Base-by-base conservation (phyloP, 768 basidiomycete species). In the Naganishia vaughanmartiniae region DNA sequence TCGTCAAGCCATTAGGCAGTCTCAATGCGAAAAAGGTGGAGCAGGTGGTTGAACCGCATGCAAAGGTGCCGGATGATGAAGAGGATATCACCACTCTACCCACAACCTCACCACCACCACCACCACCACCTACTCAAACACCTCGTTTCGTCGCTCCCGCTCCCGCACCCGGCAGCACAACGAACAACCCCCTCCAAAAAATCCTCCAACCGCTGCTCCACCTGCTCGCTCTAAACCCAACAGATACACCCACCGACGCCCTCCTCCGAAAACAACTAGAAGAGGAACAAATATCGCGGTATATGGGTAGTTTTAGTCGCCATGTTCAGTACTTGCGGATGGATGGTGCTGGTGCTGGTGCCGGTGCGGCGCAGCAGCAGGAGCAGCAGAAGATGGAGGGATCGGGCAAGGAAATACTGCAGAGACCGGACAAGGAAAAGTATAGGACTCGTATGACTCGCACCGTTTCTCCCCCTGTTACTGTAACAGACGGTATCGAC, bases 311-410 rank as follows among this genome's bases (percentile, higher is more conserved):
- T 30, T 63, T 63, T 30, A 63, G 60, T 17, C 24, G 30, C 19
- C 60, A 63, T 63, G 60, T 63, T 24, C 60, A 63, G 39, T 63
- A 63, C 17, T 26, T 63, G 36, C 39, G 60, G 30, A 63, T 63
- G 21, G 60, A 63, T 21, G 48, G 48, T 15, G 24, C 45, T 5
- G 45, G 45, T 21, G 34, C 42, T 15, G 42, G 48, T 24, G 48
- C 21, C n/a, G n/a, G 24, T 4, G 48, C 36, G 19, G 56, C 31
- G n/a, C 2, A 58, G 56, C 34, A 3, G 34, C 15, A 57, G 56
- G 36, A 6, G 12, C 36, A 36, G 5, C 36, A 60, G 1, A 7
- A 36, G 2, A 1, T n/a, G 36, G 34, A n/a, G 4, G 57, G 4
- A 39, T 19, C 7, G n/a, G n/a, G 36, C 5, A 3, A 21, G 19